Evolutionary conservation across 176 grass and related monocot species (phyloP).

Genomic region (Eragrostis nindensis): DNA sequence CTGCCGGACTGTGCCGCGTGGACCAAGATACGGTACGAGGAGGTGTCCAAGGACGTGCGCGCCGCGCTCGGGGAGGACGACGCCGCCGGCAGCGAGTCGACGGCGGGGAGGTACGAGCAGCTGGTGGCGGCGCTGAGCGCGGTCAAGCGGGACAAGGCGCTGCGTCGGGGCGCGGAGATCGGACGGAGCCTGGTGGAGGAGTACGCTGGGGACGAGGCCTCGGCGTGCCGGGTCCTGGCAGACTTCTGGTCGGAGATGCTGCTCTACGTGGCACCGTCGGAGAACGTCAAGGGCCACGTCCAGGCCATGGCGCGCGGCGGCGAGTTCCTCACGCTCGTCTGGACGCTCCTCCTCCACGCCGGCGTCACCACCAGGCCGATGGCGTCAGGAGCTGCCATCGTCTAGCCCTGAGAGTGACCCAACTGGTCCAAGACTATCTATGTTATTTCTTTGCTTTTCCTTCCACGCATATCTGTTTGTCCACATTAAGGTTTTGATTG

Average conservation of each 20-base stretch:
- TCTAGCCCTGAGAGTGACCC: not conserved
- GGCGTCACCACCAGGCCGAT: constrained; percentile 15
- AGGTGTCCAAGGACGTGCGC: not conserved
- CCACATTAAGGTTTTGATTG: too few species aligned
- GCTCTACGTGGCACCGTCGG: constrained; percentile 37
- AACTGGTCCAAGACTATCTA: too few species aligned
- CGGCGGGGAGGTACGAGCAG: not conserved
- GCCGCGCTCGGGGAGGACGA: not conserved
- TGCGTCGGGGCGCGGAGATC: constrained; percentile 4
- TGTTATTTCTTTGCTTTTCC: too few species aligned
- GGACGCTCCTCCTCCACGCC: constrained; percentile 42
- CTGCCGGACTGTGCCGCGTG: constrained; percentile 13
- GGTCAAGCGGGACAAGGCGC: not conserved
- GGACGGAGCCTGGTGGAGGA: not conserved
- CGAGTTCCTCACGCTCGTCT: constrained; percentile 43
- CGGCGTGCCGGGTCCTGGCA: constrained; percentile 26
- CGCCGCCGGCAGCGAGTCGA: not conserved
- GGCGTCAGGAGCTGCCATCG: not conserved
- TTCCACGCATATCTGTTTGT: too few species aligned
- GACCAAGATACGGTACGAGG: constrained; percentile 28
- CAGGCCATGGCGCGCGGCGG: constrained; percentile 38
- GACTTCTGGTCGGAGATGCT: constrained; percentile 43
- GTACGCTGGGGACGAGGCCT: not conserved
- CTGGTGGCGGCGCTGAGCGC: not conserved
- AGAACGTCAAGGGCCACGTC: constrained; percentile 42